These are phyloP conservation scores for Fragilariopsis cylindrus DNA, from an alignment of 108 stramenopile species.

Conservation along the genomic window DNA sequence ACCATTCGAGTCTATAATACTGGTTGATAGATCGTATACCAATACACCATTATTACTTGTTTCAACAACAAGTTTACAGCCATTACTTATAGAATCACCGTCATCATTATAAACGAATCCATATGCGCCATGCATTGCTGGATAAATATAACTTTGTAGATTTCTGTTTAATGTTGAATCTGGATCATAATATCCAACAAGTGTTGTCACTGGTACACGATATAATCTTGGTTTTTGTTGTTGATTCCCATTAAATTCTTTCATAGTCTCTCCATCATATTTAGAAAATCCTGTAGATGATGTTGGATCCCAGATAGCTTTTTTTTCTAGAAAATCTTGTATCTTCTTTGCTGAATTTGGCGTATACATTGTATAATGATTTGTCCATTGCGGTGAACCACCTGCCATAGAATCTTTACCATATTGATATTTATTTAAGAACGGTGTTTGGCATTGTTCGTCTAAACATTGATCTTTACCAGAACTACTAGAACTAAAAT, in stretches of 20 bases:
- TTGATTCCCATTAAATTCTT: neutral
- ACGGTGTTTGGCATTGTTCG: neutral
- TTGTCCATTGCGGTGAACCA: neutral
- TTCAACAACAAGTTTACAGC: neutral
- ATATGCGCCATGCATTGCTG: constrained; percentile 2
- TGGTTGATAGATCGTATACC: neutral
- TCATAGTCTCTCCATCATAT: neutral
- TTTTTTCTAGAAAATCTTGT: neutral
- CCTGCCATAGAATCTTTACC: constrained; percentile 2
- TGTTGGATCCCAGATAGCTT: neutral
- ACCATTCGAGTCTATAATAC: neutral
- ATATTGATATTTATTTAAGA: constrained; percentile 1
- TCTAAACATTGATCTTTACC: constrained; percentile 2
- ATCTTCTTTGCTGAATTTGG: neutral
- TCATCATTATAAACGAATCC: constrained; percentile 8
- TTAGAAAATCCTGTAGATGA: constrained; percentile 6
- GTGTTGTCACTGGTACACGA: constrained; percentile 3
- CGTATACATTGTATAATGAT: neutral
- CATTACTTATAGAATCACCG: neutral
- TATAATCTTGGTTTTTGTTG: neutral
- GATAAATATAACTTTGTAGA: neutral
- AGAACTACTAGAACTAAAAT: neutral
- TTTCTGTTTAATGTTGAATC: neutral
- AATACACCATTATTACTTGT: neutral
- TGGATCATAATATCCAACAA: constrained; percentile 8